phyloP scores from a whole-genome alignment of 441 rosid genomes.

The Brassica balearica region DNA sequence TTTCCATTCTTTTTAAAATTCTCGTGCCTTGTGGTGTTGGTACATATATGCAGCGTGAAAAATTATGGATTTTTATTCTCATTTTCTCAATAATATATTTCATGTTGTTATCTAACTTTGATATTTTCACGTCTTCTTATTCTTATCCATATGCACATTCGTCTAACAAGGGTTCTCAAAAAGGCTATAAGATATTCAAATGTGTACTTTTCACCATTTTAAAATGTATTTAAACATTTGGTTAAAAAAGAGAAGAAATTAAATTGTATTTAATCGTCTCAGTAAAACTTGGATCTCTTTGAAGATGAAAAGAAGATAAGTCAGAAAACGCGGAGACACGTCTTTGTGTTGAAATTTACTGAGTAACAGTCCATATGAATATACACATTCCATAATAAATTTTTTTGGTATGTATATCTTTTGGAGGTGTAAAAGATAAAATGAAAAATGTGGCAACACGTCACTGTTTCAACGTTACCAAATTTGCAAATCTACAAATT shows the following conservation, averaged over 20 bases:
- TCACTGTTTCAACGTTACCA: constrained; percentile 14
- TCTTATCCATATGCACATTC: constrained; percentile 23
- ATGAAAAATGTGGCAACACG: constrained; percentile 28
- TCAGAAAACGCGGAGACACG: not conserved
- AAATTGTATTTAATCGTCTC: not conserved
- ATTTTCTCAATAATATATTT: constrained; percentile 14
- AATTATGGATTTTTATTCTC: constrained; percentile 25
- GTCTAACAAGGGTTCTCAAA: not conserved
- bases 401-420: not conserved
- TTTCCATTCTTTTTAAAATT: constrained; percentile 33
- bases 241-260: not conserved
- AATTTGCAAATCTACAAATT: not conserved
- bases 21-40: constrained; percentile 18
- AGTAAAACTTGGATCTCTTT: not conserved
- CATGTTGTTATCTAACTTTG: not conserved
- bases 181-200: not conserved
- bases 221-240: not conserved
- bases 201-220: not conserved
- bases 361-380: not conserved
- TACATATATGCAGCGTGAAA: constrained; percentile 17
- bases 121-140: not conserved
- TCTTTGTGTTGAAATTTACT: not conserved
- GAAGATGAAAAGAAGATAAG: not conserved
- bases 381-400: not conserved
- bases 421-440: constrained; percentile 12